A percentile compares a stretch with the other conserved stretches of the same genome.
phyloP scores from a whole-genome alignment of 768 basidiomycete species.

The Kwoniella sp. region DNA sequence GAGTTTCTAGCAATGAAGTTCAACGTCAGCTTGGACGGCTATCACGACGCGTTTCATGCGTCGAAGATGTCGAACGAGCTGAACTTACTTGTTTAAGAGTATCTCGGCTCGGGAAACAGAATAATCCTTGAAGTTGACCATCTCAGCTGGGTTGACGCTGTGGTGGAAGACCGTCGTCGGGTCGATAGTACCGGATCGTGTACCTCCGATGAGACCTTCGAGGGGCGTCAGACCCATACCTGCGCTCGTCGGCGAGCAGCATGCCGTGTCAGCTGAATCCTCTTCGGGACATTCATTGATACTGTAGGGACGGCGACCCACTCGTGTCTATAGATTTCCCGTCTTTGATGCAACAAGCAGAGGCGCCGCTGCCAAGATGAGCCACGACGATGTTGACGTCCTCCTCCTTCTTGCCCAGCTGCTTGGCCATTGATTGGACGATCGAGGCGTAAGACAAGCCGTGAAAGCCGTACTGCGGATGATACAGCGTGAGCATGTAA shows the following conservation, averaged over 20 bases:
- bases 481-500: background rate
- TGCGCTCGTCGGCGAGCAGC: too few relatives aligned
- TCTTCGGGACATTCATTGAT: slow-evolving; percentile 29
- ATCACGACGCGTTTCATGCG: too few relatives aligned
- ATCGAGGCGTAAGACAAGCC: slow-evolving; percentile 68
- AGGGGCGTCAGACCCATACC: slow-evolving; percentile 87
- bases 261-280: background rate
- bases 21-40: slow-evolving; percentile 7
- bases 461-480: slow-evolving; percentile 75
- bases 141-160: slow-evolving; percentile 65
- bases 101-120: slow-evolving; percentile 58
- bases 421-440: slow-evolving; percentile 64
- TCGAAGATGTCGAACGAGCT: too few relatives aligned
- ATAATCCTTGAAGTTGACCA: slow-evolving; percentile 56
- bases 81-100: slow-evolving; percentile 58
- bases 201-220: slow-evolving; percentile 85
- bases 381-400: slow-evolving; percentile 75
- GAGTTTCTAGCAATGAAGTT: slow-evolving; percentile 59
- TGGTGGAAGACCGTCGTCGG: slow-evolving; percentile 87
- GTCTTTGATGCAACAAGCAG: slow-evolving; percentile 70
- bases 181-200: slow-evolving; percentile 79
- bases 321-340: slow-evolving; percentile 79
- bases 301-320: too few relatives aligned
- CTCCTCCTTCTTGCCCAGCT: slow-evolving; percentile 63
- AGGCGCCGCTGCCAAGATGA: slow-evolving; percentile 90